A percentile compares a stretch with the other conserved stretches of the same genome.
Conservation (phyloP, 176 grass and related monocot genomes). For the Echinochloa phyllopogon region DNA sequence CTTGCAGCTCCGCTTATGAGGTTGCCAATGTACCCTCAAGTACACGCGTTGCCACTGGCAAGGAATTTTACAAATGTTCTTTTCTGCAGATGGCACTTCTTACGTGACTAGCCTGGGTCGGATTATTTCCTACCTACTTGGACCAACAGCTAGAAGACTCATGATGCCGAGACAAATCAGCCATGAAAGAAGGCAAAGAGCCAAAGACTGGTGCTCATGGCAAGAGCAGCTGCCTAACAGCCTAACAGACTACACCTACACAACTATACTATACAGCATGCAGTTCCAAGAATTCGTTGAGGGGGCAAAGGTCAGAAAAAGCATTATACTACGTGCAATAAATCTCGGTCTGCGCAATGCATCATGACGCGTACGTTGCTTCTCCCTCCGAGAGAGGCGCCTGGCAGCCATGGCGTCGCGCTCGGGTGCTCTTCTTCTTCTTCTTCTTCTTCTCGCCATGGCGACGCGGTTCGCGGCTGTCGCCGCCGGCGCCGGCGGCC, state of each 20-base stretch:
- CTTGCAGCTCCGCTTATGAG: too few relatives aligned
- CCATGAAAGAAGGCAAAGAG: conserved; percentile 45
- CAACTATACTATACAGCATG: background rate
- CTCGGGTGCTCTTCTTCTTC: background rate
- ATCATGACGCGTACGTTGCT: background rate
- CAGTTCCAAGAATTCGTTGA: conserved; percentile 47
- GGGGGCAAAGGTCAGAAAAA: background rate
- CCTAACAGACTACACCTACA: conserved; percentile 21
- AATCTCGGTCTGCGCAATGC: conserved; percentile 31
- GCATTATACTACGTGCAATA: conserved; percentile 16
- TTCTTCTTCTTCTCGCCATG: conserved; percentile 19
- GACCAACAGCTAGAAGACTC: background rate
- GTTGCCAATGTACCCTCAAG: too few relatives aligned
- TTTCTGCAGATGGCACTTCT: background rate
- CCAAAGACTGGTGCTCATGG: conserved; percentile 40
- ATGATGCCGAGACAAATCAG: conserved; percentile 12
- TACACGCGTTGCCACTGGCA: too few relatives aligned
- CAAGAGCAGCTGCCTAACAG: conserved; percentile 50
- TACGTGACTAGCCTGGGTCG: background rate
- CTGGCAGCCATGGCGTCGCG: conserved; percentile 11
- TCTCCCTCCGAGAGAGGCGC: background rate
- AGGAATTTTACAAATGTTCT: background rate
- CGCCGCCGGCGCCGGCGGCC: background rate
- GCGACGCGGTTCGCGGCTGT: background rate
- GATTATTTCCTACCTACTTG: background rate